These are phyloP conservation scores for Lactifluus hygrophoroides DNA, from an alignment of 768 basidiomycete species.

Conservation along the genomic window DNA sequence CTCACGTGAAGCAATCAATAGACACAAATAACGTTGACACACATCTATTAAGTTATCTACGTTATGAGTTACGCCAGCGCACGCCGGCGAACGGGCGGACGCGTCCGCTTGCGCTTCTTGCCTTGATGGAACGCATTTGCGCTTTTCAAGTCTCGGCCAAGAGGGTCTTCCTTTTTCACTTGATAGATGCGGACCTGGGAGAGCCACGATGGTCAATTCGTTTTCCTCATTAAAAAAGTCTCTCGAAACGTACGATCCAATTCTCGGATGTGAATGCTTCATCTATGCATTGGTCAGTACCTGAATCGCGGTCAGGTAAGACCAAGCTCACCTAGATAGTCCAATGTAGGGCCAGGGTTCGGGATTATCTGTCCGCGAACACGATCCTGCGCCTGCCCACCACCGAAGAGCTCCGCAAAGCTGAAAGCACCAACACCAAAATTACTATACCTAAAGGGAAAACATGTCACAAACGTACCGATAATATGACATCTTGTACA, in stretches of 20 bases:
- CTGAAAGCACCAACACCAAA: slow-evolving; percentile 31
- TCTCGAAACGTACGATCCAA: slow-evolving; percentile 72
- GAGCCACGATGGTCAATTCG: not conserved
- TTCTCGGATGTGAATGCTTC: slow-evolving; percentile 99
- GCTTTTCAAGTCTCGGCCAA: slow-evolving; percentile 84
- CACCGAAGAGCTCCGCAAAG: slow-evolving; percentile 83
- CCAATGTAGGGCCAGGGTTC: slow-evolving; percentile 64
- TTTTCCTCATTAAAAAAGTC: not conserved
- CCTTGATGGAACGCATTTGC: slow-evolving; percentile 81
- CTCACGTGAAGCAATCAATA: not conserved
- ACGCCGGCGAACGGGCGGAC: slow-evolving; percentile 55
- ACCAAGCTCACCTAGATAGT: slow-evolving; percentile 69
- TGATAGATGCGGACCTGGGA: slow-evolving; percentile 83
- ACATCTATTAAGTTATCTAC: no score
- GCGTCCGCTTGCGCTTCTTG: slow-evolving; percentile 80
- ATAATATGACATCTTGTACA: slow-evolving; percentile 99
- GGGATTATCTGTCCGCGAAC: slow-evolving; percentile 87
- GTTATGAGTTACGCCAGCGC: slow-evolving; percentile 34
- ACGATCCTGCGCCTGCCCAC: slow-evolving; percentile 64
- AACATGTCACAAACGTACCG: slow-evolving; percentile 38
- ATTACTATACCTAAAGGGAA: not conserved
- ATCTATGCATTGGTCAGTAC: slow-evolving; percentile 37
- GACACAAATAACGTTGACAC: not conserved
- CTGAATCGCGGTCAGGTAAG: not conserved
- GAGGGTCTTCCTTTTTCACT: slow-evolving; percentile 87